Conservation (phyloP, 2,329 filamentous ascomycete genomes). For the Hypoxylon sp. region DNA sequence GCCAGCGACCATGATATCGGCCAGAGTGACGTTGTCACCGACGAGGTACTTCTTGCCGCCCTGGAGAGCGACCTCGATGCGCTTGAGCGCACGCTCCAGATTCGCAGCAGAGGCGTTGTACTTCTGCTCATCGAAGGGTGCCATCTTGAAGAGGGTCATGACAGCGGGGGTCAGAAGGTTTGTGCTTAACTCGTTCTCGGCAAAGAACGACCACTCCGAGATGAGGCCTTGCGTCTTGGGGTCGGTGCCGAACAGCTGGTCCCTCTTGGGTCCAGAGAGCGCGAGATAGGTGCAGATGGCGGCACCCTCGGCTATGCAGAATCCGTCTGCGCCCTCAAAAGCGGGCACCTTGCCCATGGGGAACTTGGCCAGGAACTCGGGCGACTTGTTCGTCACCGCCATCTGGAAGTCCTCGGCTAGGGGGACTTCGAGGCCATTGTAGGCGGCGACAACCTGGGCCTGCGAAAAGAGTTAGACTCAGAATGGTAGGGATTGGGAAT, state of each 20-base stretch:
- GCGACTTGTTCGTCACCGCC: slow-evolving; percentile 58
- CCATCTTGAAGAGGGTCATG: slow-evolving; percentile 51
- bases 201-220: slow-evolving; percentile 61
- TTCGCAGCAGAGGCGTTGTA: slow-evolving; percentile 41
- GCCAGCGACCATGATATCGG: slow-evolving; percentile 55
- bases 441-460: slow-evolving; percentile 53
- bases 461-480: slow-evolving; percentile 40
- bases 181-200: slow-evolving; percentile 54
- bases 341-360: slow-evolving; percentile 65
- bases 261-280: slow-evolving; percentile 58
- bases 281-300: slow-evolving; percentile 64
- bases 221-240: slow-evolving; percentile 58
- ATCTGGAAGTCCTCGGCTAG: slow-evolving; percentile 57
- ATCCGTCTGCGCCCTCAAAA: slow-evolving; percentile 62
- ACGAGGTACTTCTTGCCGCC: slow-evolving; percentile 56
- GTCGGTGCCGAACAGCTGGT: slow-evolving; percentile 61
- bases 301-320: slow-evolving; percentile 59
- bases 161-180: slow-evolving; percentile 43
- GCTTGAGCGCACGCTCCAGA: slow-evolving; percentile 50
- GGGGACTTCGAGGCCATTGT: slow-evolving; percentile 58
- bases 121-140: slow-evolving; percentile 47
- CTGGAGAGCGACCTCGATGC: slow-evolving; percentile 51
- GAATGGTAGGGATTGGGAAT: background rate
- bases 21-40: slow-evolving; percentile 55
- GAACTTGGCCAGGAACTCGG: slow-evolving; percentile 64